Evolutionary conservation across 345 rosid species (phyloP).

Genomic region (Leavenworthia alabamica): DNA sequence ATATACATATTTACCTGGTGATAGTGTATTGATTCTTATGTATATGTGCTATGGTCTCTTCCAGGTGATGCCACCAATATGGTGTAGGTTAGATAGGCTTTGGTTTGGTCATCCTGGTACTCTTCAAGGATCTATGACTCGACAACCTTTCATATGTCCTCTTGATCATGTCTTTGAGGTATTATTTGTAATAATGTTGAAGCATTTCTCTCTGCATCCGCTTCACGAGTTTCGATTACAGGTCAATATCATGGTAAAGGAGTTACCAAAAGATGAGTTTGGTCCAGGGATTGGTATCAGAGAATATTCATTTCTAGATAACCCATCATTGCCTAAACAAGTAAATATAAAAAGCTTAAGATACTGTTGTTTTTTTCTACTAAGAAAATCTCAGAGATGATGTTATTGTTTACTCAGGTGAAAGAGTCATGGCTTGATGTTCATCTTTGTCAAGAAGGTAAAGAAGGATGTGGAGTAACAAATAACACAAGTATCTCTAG

Average conservation of each 20-base stretch:
- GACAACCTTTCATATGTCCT: slow-evolving; percentile 94
- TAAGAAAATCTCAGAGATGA: not conserved
- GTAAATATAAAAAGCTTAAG: slow-evolving; percentile 30
- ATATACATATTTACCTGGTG: not conserved
- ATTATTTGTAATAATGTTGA: not conserved
- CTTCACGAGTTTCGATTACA: slow-evolving; percentile 30
- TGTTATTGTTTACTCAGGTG: slow-evolving; percentile 52
- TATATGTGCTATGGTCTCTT: slow-evolving; percentile 17
- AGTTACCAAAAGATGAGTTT: slow-evolving; percentile 67
- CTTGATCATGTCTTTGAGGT: slow-evolving; percentile 99
- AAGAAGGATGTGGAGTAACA: slow-evolving; percentile 47
- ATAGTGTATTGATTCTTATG: slow-evolving; percentile 2
- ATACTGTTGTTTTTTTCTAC: not conserved
- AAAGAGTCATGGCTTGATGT: slow-evolving; percentile 91
- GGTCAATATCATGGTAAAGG: slow-evolving; percentile 77
- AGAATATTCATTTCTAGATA: slow-evolving; percentile 84
- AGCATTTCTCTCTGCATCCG: not conserved
- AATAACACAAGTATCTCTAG: slow-evolving; percentile 42
- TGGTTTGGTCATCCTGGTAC: slow-evolving; percentile 99
- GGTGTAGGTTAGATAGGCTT: slow-evolving; percentile 98
- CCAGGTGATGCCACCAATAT: slow-evolving; percentile 94
- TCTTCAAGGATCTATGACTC: slow-evolving; percentile 79
- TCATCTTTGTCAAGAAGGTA: slow-evolving; percentile 75
- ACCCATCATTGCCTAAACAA: slow-evolving; percentile 70
- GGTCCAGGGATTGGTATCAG: slow-evolving; percentile 73